phyloP scores from a whole-genome alignment of 2,329 filamentous ascomycete species.

The Pseudogymnoascus sp. region DNA sequence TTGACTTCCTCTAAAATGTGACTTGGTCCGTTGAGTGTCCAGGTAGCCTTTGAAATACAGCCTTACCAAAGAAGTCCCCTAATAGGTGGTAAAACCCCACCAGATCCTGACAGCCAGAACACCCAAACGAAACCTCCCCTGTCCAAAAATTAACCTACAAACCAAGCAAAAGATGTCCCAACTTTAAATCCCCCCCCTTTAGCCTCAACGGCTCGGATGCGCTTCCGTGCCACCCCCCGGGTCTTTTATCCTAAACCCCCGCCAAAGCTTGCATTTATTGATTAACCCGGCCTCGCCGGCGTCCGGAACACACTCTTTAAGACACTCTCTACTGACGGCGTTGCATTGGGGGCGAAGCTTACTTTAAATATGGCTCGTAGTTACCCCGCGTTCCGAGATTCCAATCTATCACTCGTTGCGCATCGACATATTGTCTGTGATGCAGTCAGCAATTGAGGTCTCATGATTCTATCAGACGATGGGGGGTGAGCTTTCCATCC shows the following conservation, averaged over 20 bases:
- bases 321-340: neutral
- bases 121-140: neutral
- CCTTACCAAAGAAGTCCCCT: neutral
- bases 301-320: neutral
- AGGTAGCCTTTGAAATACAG: neutral
- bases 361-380: neutral
- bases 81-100: neutral
- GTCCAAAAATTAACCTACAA: neutral
- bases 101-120: neutral
- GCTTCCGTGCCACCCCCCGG: neutral
- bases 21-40: neutral
- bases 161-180: neutral
- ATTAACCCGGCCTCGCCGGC: neutral
- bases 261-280: conserved; percentile 2
- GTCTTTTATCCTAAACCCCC: neutral
- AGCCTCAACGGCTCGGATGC: neutral
- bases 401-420: neutral
- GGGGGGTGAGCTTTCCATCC: neutral
- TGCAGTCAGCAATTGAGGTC: conserved; percentile 2
- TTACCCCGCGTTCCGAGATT: neutral
- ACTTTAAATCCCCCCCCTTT: neutral
- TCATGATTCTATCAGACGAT: conserved; percentile 1
- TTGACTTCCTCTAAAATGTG: neutral
- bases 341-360: neutral
- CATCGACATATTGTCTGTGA: neutral